phyloP scores from a whole-genome alignment of 2,329 filamentous ascomycete genomes.

The Scedosporium apiospermum region DNA sequence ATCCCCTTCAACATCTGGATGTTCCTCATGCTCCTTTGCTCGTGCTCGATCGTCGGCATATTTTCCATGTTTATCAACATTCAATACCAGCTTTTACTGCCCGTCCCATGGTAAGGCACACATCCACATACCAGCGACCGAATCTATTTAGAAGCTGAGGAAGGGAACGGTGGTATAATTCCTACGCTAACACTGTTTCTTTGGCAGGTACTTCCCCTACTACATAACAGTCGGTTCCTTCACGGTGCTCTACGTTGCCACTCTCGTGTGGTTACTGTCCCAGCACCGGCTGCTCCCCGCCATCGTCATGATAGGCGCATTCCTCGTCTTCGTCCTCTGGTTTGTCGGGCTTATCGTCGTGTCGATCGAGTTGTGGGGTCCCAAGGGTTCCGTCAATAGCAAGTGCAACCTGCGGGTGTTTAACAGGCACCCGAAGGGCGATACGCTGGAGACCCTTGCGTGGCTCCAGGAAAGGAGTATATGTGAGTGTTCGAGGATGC shows the following conservation, averaged over 20 bases:
- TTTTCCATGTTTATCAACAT: constrained; percentile 50
- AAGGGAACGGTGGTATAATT: neutral
- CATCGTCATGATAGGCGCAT: constrained; percentile 54
- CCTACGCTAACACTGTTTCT: neutral
- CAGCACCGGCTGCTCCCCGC: constrained; percentile 50
- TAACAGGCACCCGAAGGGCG: constrained; percentile 36
- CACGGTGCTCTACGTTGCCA: constrained; percentile 55
- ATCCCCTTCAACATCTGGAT: constrained; percentile 59
- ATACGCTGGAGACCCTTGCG: constrained; percentile 45
- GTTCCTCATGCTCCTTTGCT: constrained; percentile 52
- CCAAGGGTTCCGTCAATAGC: constrained; percentile 44
- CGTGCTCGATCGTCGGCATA: constrained; percentile 50
- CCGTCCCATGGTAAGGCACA: constrained; percentile 47
- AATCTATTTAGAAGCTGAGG: neutral
- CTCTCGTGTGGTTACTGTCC: constrained; percentile 54
- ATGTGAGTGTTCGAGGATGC: constrained; percentile 37
- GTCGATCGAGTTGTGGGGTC: constrained; percentile 54
- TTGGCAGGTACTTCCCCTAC: constrained; percentile 56
- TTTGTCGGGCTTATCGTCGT: constrained; percentile 54
- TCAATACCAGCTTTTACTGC: constrained; percentile 44
- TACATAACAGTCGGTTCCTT: constrained; percentile 50
- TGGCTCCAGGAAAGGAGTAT: constrained; percentile 56
- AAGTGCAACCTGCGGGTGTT: constrained; percentile 53
- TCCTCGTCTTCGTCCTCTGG: constrained; percentile 60
- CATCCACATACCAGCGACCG: neutral